A percentile compares a stretch with the other conserved stretches of the same genome.
phyloP scores from a whole-genome alignment of 1,284 basidiomycete species.

The Wallemia ichthyophaga region DNA sequence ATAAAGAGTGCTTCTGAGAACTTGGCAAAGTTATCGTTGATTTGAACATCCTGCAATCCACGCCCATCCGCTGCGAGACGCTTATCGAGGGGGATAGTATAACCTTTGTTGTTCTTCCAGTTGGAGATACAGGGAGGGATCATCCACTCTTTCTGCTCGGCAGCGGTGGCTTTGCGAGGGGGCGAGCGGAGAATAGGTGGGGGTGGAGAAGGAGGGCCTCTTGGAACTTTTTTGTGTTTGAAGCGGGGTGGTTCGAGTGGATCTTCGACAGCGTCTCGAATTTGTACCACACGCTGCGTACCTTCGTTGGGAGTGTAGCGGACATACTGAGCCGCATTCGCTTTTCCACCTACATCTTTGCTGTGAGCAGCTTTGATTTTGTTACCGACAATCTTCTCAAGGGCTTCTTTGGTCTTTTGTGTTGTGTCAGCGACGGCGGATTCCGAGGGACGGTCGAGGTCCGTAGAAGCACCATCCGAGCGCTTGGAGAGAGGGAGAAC shows the following conservation, averaged over 20 bases:
- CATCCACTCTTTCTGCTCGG: constrained; percentile 99
- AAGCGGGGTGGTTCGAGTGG: constrained; percentile 87
- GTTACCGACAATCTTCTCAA: constrained; percentile 73
- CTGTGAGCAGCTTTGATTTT: constrained; percentile 95
- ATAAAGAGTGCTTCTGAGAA: constrained; percentile 87
- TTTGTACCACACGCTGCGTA: constrained; percentile 88
- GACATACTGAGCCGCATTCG: constrained; percentile 57
- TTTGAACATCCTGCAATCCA: constrained; percentile 88
- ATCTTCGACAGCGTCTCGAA: constrained; percentile 90
- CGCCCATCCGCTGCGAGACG: constrained; percentile 89
- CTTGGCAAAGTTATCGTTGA: constrained; percentile 98
- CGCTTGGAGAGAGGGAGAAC: constrained; percentile 73
- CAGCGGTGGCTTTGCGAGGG: constrained; percentile 75
- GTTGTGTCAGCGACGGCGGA: constrained; percentile 63
- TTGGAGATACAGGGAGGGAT: constrained; percentile 98
- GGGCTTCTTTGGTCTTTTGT: constrained; percentile 60
- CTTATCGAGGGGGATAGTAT: constrained; percentile 94
- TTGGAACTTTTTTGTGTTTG: constrained; percentile 93
- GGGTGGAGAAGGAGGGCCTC: constrained; percentile 80
- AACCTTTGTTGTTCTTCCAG: constrained; percentile 99
- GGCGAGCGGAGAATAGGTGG: constrained; percentile 90
- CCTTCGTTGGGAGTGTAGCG: constrained; percentile 62
- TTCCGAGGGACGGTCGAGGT: constrained; percentile 75
- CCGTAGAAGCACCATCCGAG: constrained; percentile 49
- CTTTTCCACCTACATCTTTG: constrained; percentile 46